Base-by-base conservation (phyloP, 163 green algal genomes). In the Scenedesmus sp. region DNA sequence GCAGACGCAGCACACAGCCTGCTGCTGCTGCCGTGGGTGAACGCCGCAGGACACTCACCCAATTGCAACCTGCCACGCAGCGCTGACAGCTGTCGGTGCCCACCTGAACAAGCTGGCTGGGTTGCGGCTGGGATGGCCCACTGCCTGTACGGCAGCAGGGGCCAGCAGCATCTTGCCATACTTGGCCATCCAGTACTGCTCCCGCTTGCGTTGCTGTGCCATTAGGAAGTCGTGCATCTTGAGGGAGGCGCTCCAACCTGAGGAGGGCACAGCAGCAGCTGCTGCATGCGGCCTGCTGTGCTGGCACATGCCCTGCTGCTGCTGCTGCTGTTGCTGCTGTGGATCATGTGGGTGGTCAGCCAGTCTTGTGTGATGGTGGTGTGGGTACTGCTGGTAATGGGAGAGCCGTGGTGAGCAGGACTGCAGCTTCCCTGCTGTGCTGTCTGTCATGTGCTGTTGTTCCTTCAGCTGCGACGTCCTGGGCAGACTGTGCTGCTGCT, bases 211-310 rank as follows among this genome's bases (percentile, higher is more conserved):
- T 81, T 95, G 93, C 51, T 95, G 92, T 13, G 85, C 83, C 2
- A 94, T 10, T 18, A 95, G 92, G 26, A 93, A 95, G 0, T 95
- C 91, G 26, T 95, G 93, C 93, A 95, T 92, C n/a, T 85, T 85
- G 51, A 30, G 72, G 37, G 84, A 92, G 26, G 93, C 93, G 37
- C 89, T 81, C 92, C 53, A 76, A 37, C 92, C 90, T 30, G 61
- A 84, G 1, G 61, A 84, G 1, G 56, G 16, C 51, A 10, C 5
- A 35, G 35, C 59, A 40, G 81, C 81, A 24, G 51, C 51, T 35
- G 51, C 51, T 79, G 83, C 49, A 86, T 42, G 43, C 35, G 24
- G 73, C 37, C 35, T 12, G 65, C 4, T 76, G 24, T 20, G 7
- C 6, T 18, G 30, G 65, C 30, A 18, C 7, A 18, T 68, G 84